A percentile compares a stretch with the other conserved stretches of the same genome.
Conservation (phyloP, 192 early-diverging fungal genomes). For the Thamnidium elegans region DNA sequence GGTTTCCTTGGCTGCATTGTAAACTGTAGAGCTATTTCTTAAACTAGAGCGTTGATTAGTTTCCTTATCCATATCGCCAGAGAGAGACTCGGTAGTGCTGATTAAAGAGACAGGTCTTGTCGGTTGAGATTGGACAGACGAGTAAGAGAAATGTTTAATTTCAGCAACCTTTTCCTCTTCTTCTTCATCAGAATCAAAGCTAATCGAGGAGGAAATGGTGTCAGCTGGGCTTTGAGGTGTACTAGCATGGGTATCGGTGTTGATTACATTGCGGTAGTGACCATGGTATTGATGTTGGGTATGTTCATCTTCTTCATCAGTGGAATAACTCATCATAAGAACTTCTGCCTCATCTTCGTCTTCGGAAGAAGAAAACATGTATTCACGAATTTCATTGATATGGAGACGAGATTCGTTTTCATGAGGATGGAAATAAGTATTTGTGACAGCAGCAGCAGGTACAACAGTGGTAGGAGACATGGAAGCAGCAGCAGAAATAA, state of each 20-base stretch:
- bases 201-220: conserved; percentile 5
- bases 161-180: conserved; percentile 1
- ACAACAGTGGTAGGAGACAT: background rate
- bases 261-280: background rate
- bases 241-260: background rate
- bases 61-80: background rate
- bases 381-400: conserved; percentile 8
- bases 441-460: background rate
- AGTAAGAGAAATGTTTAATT: conserved; percentile 11
- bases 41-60: background rate
- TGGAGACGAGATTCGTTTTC: background rate
- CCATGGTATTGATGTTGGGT: background rate
- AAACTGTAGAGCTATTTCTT: too few species aligned
- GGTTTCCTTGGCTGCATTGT: too few species aligned
- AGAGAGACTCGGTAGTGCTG: background rate
- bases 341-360: conserved; percentile 1
- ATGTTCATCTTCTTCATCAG: background rate
- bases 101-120: background rate
- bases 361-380: conserved; percentile 6
- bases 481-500: conserved; percentile 1
- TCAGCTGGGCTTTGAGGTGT: conserved; percentile 9
- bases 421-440: background rate
- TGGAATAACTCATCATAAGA: conserved; percentile 4
- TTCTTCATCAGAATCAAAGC: background rate
- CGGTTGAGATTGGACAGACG: conserved; percentile 3